phyloP scores from a whole-genome alignment of 805 yeast species.

The Spathaspora sp. region DNA sequence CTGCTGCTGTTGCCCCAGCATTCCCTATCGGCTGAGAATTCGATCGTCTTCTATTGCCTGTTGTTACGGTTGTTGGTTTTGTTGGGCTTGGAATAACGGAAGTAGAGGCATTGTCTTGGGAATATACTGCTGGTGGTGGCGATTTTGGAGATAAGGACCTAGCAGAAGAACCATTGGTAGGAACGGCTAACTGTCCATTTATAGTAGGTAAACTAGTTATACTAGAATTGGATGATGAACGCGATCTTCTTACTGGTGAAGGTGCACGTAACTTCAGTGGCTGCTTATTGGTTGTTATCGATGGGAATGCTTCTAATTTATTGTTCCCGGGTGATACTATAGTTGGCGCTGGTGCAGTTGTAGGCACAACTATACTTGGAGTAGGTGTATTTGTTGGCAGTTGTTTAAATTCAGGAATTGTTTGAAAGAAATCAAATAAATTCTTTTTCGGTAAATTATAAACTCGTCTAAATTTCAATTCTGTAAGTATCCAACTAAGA shows the following conservation, averaged over 20 bases:
- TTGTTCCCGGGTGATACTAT: background rate
- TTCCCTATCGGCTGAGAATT: conserved; percentile 30
- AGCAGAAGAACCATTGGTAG: background rate
- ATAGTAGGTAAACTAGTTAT: conserved; percentile 19
- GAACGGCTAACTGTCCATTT: conserved; percentile 2
- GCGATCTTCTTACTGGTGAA: conserved; percentile 13
- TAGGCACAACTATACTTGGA: background rate
- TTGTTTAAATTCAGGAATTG: conserved; percentile 3
- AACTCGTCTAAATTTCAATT: conserved; percentile 37
- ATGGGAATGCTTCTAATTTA: conserved; percentile 8
- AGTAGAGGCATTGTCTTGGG: conserved; percentile 15
- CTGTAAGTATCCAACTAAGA: conserved; percentile 40
- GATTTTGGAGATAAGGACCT: background rate
- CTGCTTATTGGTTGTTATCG: background rate
- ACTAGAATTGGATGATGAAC: conserved; percentile 28
- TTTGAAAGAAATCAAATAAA: conserved; percentile 12
- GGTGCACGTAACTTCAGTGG: conserved; percentile 8
- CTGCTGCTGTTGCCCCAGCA: conserved; percentile 28
- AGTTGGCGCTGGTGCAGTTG: background rate
- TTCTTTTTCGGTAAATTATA: conserved; percentile 25
- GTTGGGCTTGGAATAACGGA: background rate
- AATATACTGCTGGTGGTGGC: conserved; percentile 11
- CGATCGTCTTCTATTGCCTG: conserved; percentile 24
- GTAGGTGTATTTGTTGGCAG: background rate
- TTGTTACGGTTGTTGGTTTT: background rate